phyloP scores from a whole-genome alignment of 2,329 filamentous ascomycete genomes.

The Cordyceps javanica region DNA sequence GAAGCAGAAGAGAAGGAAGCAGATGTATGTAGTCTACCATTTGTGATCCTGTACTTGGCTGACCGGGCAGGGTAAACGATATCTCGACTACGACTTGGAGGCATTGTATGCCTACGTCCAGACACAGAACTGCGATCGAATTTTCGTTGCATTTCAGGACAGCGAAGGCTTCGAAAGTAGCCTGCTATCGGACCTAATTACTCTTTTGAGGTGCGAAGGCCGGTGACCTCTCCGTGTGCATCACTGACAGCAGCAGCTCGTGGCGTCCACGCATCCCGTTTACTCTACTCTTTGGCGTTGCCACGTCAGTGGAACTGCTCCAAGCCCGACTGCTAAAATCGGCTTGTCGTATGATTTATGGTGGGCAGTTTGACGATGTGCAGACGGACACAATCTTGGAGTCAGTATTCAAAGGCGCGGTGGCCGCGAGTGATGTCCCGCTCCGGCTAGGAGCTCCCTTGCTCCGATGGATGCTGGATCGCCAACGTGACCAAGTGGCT shows the following conservation, averaged over 20 bases:
- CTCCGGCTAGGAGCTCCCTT: constrained; percentile 60
- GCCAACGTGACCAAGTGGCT: constrained; percentile 71
- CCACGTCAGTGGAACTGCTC: constrained; percentile 74
- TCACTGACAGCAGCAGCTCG: constrained; percentile 33
- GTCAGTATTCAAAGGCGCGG: constrained; percentile 59
- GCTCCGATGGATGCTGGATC: constrained; percentile 57
- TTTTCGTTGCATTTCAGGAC: constrained; percentile 71
- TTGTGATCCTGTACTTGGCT: not conserved
- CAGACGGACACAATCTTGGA: constrained; percentile 67
- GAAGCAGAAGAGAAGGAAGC: constrained; percentile 40
- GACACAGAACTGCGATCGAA: constrained; percentile 46
- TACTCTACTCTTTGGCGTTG: constrained; percentile 70
- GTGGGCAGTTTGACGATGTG: constrained; percentile 70
- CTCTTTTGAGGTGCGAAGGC: constrained; percentile 56
- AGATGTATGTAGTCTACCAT: constrained; percentile 35
- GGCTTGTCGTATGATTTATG: constrained; percentile 60
- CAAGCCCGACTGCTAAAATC: constrained; percentile 66
- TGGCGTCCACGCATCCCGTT: constrained; percentile 76
- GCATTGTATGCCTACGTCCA: constrained; percentile 57
- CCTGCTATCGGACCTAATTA: constrained; percentile 65
- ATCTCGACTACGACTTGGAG: constrained; percentile 74
- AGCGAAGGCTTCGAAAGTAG: constrained; percentile 73
- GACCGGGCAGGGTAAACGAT: constrained; percentile 50
- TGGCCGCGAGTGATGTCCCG: constrained; percentile 50
- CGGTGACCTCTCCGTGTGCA: not conserved